phyloP scores from a whole-genome alignment of 306 rosid genomes.

The Lathyrus oleraceus region DNA sequence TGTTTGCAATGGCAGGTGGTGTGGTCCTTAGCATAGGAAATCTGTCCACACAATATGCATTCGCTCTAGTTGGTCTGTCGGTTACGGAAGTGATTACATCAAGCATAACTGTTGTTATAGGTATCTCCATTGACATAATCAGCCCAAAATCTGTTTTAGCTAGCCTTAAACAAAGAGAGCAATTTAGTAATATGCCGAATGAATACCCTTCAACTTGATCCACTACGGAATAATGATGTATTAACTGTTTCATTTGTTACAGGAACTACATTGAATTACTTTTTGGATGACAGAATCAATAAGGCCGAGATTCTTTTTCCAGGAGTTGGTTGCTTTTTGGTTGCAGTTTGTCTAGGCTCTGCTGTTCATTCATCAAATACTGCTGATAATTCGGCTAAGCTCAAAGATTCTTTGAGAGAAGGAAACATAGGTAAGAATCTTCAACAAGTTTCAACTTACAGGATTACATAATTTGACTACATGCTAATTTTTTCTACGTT shows the following conservation, averaged over 20 bases:
- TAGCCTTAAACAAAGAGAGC: not conserved
- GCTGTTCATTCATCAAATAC: conserved; percentile 85
- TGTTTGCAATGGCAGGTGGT: conserved; percentile 89
- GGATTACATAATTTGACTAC: not conserved
- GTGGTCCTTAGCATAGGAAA: conserved; percentile 84
- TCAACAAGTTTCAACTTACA: not conserved
- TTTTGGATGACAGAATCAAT: conserved; percentile 76
- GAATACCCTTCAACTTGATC: not conserved
- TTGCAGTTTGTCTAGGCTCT: conserved; percentile 85
- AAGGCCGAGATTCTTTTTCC: conserved; percentile 88
- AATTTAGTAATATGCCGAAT: not conserved
- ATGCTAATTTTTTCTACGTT: conserved; percentile 11
- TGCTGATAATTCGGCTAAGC: conserved; percentile 72
- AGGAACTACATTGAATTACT: conserved; percentile 91
- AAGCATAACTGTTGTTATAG: conserved; percentile 83
- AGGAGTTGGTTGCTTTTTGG: conserved; percentile 84
- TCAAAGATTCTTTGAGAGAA: conserved; percentile 34
- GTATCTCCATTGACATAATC: conserved; percentile 41
- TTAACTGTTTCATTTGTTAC: conserved; percentile 39
- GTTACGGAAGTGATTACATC: conserved; percentile 77
- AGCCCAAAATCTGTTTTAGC: not conserved
- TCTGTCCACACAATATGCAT: conserved; percentile 78
- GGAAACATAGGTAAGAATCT: conserved; percentile 46
- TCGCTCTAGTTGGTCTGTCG: conserved; percentile 80
- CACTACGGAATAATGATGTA: not conserved